Percentiles rank a stretch among this genome's conserved stretches.
Evolutionary conservation across 768 basidiomycete species (phyloP).

Genomic region (Pleurotus sapidus): DNA sequence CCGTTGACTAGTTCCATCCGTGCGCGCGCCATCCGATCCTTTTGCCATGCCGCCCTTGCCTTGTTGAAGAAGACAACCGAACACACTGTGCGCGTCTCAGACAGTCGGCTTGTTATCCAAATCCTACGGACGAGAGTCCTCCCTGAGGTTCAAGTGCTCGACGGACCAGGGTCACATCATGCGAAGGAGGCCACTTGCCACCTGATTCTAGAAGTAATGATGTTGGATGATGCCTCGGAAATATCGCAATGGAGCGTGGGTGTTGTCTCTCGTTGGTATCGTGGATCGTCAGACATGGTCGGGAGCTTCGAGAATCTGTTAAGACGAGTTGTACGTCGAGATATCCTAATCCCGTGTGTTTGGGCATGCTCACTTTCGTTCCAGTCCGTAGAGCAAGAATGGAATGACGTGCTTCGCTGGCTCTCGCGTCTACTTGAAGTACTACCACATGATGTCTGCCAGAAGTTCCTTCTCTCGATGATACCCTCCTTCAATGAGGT

Average conservation of each 20-base stretch:
- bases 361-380: neutral
- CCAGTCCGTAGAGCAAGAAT: conserved; percentile 21
- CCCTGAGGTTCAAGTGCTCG: conserved; percentile 38
- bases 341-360: neutral
- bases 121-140: conserved; percentile 35
- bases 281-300: conserved; percentile 37
- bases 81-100: conserved; percentile 1
- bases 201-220: conserved; percentile 39
- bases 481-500: conserved; percentile 53
- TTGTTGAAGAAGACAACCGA: conserved; percentile 22
- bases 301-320: conserved; percentile 36
- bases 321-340: conserved; percentile 34
- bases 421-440: conserved; percentile 39
- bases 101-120: conserved; percentile 16
- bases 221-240: conserved; percentile 22
- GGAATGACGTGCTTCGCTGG: conserved; percentile 38
- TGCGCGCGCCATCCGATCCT: conserved; percentile 41
- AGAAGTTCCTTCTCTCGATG: conserved; percentile 32
- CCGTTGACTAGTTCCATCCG: conserved; percentile 45
- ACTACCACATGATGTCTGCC: conserved; percentile 47
- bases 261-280: conserved; percentile 37
- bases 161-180: conserved; percentile 23
- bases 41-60: conserved; percentile 28
- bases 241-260: conserved; percentile 27
- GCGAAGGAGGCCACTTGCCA: conserved; percentile 36